Evolutionary conservation across 345 rosid species (phyloP), one percentile per base, ranked within the genome.

Genomic region (Nephelium lappaceum): DNA sequence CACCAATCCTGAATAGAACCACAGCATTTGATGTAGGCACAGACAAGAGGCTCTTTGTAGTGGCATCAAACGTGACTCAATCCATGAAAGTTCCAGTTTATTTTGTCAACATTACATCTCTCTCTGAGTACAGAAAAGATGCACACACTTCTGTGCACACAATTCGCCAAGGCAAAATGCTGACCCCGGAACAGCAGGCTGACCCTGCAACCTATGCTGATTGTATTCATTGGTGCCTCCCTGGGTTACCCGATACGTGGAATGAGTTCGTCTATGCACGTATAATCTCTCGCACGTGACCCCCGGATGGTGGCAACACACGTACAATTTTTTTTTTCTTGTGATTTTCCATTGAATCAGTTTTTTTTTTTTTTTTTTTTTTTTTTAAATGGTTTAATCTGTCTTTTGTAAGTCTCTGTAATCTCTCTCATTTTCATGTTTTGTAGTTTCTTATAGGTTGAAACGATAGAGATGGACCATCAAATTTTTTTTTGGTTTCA

Each of bases 181-280:
- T 93, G 38, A 89, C 96, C 0, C 86, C 91, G 3, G 93, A 91
- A 55, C 98, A 95, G 72, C 79, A 90, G 81, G 96, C 93, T 8
- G 91, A 95, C 71, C 98, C 97, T 0, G 86, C 88, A 39, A 93
- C 89, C 0, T 95, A 86, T 10, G 99, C 99, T 0, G 99, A 95
- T 79, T 95, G 99, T 76, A 92, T 95, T 78, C 99, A 95, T 62
- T 95, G 99, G 99, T 95, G 99, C 73, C 93, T 95, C 38, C 99
- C 98, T 0, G 99, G 99, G 10, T 77, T 95, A 49, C 99, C 97
- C 9, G 99, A 95, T 73, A 92, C 93, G 0, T 93, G 98, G 99
- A 95, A 95, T 11, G 99, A 95, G 79, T 90, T 95, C 76, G 74
- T 95, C 36, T 95, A 92, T 75, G 62, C 96, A 2, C 96, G 88